Conservation (phyloP, 371 early-diverging fungal species). For the Mucor racemosus region DNA sequence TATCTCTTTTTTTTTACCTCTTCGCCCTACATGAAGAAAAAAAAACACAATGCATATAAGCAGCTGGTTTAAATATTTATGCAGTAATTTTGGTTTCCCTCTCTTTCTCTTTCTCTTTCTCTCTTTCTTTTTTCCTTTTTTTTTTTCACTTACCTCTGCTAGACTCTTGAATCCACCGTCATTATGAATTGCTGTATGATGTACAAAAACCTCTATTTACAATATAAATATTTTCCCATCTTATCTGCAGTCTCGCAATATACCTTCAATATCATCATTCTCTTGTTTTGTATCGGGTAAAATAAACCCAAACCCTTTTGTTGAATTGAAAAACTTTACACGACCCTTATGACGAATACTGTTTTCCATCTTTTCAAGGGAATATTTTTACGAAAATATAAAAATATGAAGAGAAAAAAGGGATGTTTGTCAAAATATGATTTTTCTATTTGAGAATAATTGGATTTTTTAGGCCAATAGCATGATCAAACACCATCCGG, state of each 20-base stretch:
- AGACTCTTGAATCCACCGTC: slow-evolving; percentile 88
- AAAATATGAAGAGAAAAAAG: neutral
- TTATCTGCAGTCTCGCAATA: neutral
- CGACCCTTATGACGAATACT: slow-evolving; percentile 62
- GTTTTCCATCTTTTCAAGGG: neutral
- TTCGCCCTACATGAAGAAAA: neutral
- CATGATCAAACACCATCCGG: neutral
- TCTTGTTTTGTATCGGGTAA: slow-evolving; percentile 68
- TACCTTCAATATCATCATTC: slow-evolving; percentile 69
- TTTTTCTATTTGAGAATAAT: slow-evolving; percentile 4
- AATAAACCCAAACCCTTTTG: slow-evolving; percentile 90
- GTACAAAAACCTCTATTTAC: slow-evolving; percentile 78
- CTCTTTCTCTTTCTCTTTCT: slow-evolving; percentile 45
- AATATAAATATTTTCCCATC: neutral
- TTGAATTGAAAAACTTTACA: slow-evolving; percentile 89
- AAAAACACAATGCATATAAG: neutral
- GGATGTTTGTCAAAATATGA: neutral
- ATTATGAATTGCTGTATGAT: slow-evolving; percentile 84
- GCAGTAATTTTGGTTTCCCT: slow-evolving; percentile 37
- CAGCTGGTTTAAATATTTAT: neutral
- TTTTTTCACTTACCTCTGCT: slow-evolving; percentile 65
- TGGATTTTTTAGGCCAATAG: neutral
- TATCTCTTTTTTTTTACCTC: slow-evolving; percentile 6
- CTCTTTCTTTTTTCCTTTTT: slow-evolving; percentile 42
- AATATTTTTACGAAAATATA: neutral